phyloP scores from a whole-genome alignment of 495 filamentous ascomycete genomes.

The Annulohypoxylon bovei region DNA sequence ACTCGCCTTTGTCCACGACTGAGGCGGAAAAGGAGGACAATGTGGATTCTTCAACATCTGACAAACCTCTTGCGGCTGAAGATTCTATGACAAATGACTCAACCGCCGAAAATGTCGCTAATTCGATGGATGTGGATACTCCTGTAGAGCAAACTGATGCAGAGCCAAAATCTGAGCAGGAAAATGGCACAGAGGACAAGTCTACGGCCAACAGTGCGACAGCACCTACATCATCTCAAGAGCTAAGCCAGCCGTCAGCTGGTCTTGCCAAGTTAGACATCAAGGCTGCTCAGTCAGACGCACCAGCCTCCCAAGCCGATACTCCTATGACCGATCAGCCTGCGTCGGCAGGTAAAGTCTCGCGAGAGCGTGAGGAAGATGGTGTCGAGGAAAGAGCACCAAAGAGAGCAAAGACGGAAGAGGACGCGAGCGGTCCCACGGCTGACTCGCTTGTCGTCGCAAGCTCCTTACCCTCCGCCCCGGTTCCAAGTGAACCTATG shows the following conservation, averaged over 20 bases:
- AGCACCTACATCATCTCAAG: slow-evolving; percentile 39
- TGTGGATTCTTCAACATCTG: slow-evolving; percentile 13
- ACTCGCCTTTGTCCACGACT: slow-evolving; percentile 1
- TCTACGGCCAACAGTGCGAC: slow-evolving; percentile 35
- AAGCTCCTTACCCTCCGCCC: neutral
- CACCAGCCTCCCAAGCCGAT: slow-evolving; percentile 42
- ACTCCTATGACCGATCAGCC: slow-evolving; percentile 50
- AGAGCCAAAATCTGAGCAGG: slow-evolving; percentile 15
- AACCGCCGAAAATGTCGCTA: neutral
- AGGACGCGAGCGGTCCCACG: slow-evolving; percentile 42
- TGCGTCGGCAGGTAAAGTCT: slow-evolving; percentile 59
- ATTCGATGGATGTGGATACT: slow-evolving; percentile 50
- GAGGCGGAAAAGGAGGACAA: slow-evolving; percentile 14
- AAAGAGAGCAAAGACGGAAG: slow-evolving; percentile 77
- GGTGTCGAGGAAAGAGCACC: slow-evolving; percentile 76
- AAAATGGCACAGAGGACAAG: slow-evolving; percentile 45
- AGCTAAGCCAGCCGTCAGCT: slow-evolving; percentile 34
- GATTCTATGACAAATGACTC: slow-evolving; percentile 7
- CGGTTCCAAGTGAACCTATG: slow-evolving; percentile 29
- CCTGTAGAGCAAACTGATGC: slow-evolving; percentile 23
- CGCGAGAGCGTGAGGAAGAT: slow-evolving; percentile 78
- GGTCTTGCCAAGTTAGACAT: slow-evolving; percentile 48
- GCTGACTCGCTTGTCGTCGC: slow-evolving; percentile 46
- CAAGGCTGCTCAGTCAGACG: slow-evolving; percentile 36
- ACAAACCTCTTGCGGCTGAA: slow-evolving; percentile 4